Base-by-base conservation (phyloP, 306 rosid genomes). In the Cicer bijugum region DNA sequence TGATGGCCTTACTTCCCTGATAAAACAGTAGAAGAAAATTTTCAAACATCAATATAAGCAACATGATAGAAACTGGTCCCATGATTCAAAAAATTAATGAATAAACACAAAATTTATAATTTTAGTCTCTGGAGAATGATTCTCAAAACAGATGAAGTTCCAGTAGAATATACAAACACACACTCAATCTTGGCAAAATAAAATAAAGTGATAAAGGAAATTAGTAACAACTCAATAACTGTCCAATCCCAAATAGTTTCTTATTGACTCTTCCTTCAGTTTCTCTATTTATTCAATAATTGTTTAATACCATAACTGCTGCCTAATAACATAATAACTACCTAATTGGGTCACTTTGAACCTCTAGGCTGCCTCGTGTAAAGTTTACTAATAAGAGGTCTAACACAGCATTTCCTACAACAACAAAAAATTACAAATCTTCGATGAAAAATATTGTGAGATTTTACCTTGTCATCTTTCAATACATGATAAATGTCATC, bases 1-100 rank as follows among this genome's bases (percentile, higher is more conserved):
- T 53, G 15, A 79, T 47, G 6, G 23, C 51, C 69, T 72, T 33
- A 14, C 55, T 79, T 12, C 82, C 88, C 84, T 85, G 59, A 14
- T 12, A 45, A 45, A 45, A 45, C 10, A 45, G n/a, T 45, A 11
- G 50, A 9, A 11, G 50, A 45, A 45, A 3, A 45, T 45, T 45
- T 12, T 45, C 12, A 45, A 10, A 10, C 50, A 9, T 45, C 50
- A 45, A 2, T 45, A 12, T 1, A 45, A 45, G 12, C 11, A 9
- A 45, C 15, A 28, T 28, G 35, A 28, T 28, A 28, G 35, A 28
- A 28, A 28, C 35, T 28, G 35, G 35, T 28, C 35, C 35, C 35
- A 28, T 28, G 35, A 28, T 28, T 28, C 35, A 28, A 28, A 28
- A 28, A 28, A 28, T 28, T 28, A 28, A 28, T 28, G 4, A 28